phyloP scores from a whole-genome alignment of 73 alveolate species.

The Breviolum minutum region DNA sequence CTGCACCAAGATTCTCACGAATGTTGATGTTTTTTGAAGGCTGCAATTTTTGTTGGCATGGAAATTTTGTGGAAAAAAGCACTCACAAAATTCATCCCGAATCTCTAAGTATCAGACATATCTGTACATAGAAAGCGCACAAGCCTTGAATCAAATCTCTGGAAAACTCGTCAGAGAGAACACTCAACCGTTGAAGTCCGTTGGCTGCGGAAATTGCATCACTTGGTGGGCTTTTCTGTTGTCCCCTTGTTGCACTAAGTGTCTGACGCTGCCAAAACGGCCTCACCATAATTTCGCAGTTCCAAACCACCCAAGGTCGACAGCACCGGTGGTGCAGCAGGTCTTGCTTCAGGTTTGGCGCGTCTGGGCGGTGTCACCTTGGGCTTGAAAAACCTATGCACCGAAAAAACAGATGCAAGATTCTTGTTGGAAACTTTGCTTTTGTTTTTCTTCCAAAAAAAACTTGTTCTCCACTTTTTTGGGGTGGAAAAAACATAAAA shows the following conservation, averaged over 20 bases:
- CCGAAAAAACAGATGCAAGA: too few relatives aligned
- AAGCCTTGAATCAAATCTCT: conserved; percentile 28
- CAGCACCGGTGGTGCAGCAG: conserved; percentile 58
- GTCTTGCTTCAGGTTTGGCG: background rate
- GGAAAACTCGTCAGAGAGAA: background rate
- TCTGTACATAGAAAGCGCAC: conserved; percentile 87
- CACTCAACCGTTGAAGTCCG: background rate
- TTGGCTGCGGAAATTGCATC: too few relatives aligned
- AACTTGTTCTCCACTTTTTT: too few relatives aligned
- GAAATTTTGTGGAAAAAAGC: too few relatives aligned
- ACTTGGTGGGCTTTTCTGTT: background rate
- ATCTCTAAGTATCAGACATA: background rate
- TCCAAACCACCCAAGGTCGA: conserved; percentile 62
- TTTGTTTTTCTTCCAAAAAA: background rate
- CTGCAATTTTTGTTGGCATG: background rate
- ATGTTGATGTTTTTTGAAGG: background rate
- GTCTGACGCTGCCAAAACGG: conserved; percentile 61
- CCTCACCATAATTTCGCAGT: conserved; percentile 68
- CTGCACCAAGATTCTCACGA: background rate
- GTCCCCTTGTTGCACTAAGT: background rate
- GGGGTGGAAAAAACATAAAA: too few relatives aligned
- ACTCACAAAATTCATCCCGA: background rate
- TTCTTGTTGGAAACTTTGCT: too few relatives aligned
- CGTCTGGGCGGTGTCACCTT: conserved; percentile 18
- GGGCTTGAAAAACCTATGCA: background rate